Base-by-base conservation (phyloP, 352 stramenopile species). In the Globisporangium radiosum region DNA sequence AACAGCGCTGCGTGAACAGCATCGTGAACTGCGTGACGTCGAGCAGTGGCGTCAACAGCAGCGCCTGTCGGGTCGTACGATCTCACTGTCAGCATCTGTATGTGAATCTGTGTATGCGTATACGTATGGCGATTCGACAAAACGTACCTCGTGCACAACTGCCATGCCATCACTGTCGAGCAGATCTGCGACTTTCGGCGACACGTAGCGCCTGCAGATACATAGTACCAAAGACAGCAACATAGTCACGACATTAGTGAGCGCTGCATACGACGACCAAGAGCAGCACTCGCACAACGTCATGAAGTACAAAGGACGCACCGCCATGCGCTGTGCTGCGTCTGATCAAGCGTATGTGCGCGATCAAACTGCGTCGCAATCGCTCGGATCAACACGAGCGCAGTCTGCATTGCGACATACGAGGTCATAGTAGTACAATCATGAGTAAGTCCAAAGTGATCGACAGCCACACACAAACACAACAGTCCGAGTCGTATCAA, bases 151-250 rank as follows among this genome's bases (percentile, higher is more conserved):
- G 7, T 57, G 39, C 9, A 49, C 38, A 25, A 44, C 33, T 4
- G 15, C 1, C 7, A 49, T 1, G n/a, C 56, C 56, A 5, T 56
- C 42, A 47, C 42, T 19, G 25, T 45, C n/a, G 9, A 79, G 45
- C 47, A 71, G 39, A 10, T 33, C 5, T 53, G 68, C 17, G 15
- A 78, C 37, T 6, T 37, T 44, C 25, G 55, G 54, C 36, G 69
- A 69, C 33, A 82, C 63, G 43, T 70, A 19, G 9, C 62, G 56
- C 15, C 73, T 82, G 54, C 33, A 33, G 25, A 33, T 33, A 33
- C 25, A 33, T 33, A 33, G 25, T 33, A 33, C 25, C 25, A 33
- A 33, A 33, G 25, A 33, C 25, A 33, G 25, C 25, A 33, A 3
- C 25, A 33, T 33, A 33, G 25, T 33, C 25, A 33, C 25, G 25